These are phyloP conservation scores for Echium plantagineum DNA, from an alignment of 257 asterid species.

Conservation along the genomic window DNA sequence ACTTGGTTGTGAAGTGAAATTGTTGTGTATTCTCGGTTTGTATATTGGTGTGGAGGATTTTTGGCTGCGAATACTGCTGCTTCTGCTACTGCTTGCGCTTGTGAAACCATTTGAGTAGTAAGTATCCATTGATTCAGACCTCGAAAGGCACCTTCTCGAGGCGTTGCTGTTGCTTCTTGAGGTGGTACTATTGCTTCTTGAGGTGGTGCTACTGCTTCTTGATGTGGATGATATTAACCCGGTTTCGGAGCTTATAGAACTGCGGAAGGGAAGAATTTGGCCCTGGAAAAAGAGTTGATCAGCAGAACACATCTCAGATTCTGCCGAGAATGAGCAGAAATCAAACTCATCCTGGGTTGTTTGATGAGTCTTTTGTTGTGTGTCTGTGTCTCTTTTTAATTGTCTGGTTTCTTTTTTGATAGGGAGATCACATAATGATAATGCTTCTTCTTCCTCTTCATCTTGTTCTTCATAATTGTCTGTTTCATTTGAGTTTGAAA, in stretches of 20 bases:
- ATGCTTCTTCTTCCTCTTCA: conserved; percentile 52
- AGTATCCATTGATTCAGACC: conserved; percentile 56
- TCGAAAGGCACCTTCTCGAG: conserved; percentile 12
- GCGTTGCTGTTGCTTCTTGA: background rate
- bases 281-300: conserved; percentile 77
- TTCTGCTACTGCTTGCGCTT: conserved; percentile 47
- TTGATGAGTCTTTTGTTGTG: background rate
- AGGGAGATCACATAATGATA: conserved; percentile 78
- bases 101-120: conserved; percentile 32
- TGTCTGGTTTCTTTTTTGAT: conserved; percentile 17
- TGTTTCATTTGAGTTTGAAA: background rate
- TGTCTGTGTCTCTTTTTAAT: background rate
- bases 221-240: conserved; percentile 4
- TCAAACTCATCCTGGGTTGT: conserved; percentile 48
- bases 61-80: conserved; percentile 51
- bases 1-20: conserved; percentile 69
- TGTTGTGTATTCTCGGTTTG: conserved; percentile 28
- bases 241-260: conserved; percentile 39
- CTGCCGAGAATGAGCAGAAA: conserved; percentile 35
- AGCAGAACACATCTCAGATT: conserved; percentile 69
- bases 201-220: conserved; percentile 5
- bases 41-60: conserved; percentile 28
- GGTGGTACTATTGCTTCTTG: background rate
- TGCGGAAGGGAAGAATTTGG: conserved; percentile 60
- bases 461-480: conserved; percentile 5